Percentiles rank a stretch among this genome's conserved stretches.
These are phyloP conservation scores for Sindora glabra DNA, from an alignment of 306 rosid genomes.

Conservation along the genomic window DNA sequence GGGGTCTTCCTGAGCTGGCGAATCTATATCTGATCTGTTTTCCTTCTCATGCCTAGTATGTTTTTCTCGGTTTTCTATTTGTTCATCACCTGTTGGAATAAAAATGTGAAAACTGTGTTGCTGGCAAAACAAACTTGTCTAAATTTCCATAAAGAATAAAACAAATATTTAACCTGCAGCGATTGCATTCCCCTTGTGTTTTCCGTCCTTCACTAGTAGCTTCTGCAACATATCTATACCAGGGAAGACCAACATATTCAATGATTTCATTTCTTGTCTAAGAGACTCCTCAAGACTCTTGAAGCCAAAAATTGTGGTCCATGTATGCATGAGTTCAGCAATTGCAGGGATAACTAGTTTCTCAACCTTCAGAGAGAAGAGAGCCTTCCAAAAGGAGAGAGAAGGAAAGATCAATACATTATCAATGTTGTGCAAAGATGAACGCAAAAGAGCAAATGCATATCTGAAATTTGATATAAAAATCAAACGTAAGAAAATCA, in stretches of 20 bases:
- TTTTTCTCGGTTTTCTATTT: conserved; percentile 26
- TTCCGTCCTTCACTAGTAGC: conserved; percentile 44
- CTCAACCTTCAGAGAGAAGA: conserved; percentile 70
- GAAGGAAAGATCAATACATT: not conserved
- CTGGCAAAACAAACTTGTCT: not conserved
- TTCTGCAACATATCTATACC: conserved; percentile 96
- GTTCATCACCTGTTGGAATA: conserved; percentile 35
- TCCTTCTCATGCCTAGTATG: conserved; percentile 17
- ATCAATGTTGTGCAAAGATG: conserved; percentile 15
- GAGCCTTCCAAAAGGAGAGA: conserved; percentile 45
- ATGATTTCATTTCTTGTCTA: conserved; percentile 61
- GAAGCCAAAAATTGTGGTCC: conserved; percentile 83
- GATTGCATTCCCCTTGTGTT: conserved; percentile 32
- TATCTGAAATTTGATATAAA: not conserved
- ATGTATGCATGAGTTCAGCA: conserved; percentile 73
- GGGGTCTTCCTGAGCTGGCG: conserved; percentile 37
- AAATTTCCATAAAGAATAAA: conserved; percentile 4
- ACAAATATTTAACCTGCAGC: conserved; percentile 23
- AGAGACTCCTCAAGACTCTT: conserved; percentile 62
- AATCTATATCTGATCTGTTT: conserved; percentile 28
- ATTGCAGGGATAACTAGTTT: conserved; percentile 92
- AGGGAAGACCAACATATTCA: conserved; percentile 94
- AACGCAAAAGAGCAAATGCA: conserved; percentile 1
- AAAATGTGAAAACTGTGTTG: conserved; percentile 13
- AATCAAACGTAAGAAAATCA: conserved; percentile 12